phyloP scores from a whole-genome alignment of 1,284 basidiomycete genomes.

The Trametes hirsuta region DNA sequence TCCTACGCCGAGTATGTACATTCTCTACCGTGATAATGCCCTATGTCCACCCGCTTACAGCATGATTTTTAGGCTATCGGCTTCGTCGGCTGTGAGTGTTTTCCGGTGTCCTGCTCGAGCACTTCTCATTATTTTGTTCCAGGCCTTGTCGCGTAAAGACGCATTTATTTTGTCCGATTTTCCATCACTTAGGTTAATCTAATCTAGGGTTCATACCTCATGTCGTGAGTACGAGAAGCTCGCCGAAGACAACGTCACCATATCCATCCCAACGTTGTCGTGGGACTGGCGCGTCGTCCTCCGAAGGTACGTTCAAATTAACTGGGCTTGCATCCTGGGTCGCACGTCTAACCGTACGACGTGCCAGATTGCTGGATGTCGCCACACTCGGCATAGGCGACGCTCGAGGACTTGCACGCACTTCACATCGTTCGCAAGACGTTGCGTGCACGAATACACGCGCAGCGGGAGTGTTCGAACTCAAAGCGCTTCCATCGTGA shows the following conservation, averaged over 20 bases:
- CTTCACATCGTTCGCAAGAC: no score
- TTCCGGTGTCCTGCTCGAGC: no score
- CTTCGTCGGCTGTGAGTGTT: not conserved
- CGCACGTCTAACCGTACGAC: no score
- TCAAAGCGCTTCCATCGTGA: not conserved
- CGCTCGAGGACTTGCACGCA: not conserved
- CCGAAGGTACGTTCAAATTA: not conserved
- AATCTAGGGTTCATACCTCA: not conserved
- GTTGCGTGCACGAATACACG: not conserved
- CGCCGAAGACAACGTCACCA: not conserved
- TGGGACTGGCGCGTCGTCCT: not conserved
- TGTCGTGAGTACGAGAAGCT: not conserved
- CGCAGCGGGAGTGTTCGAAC: not conserved
- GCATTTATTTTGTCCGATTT: not conserved
- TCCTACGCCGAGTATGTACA: not conserved
- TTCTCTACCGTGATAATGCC: no score
- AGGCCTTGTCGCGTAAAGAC: not conserved
- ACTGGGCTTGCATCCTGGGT: no score
- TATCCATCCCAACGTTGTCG: not conserved
- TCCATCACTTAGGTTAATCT: no score
- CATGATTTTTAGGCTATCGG: not conserved
- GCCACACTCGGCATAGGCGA: not conserved
- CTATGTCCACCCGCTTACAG: no score
- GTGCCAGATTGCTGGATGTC: no score
- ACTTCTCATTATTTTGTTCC: not conserved